Evolutionary conservation across 1,139 yeast species (phyloP).

Genomic region (Diutina ranongensis): DNA sequence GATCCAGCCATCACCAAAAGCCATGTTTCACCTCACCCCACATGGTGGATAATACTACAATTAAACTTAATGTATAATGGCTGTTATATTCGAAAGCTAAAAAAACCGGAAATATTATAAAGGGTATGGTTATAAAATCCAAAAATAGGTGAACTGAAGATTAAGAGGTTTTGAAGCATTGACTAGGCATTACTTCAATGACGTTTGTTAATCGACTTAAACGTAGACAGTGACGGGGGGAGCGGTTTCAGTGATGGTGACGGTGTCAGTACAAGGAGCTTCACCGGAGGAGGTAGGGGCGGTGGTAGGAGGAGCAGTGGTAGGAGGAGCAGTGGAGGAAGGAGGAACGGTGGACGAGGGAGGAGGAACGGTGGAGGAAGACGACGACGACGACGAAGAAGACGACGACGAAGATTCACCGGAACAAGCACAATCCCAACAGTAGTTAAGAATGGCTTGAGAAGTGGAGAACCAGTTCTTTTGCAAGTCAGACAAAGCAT

Average conservation of each 20-base stretch:
- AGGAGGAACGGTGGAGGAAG: not conserved
- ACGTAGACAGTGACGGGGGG: slow-evolving; percentile 4
- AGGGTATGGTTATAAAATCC: slow-evolving; percentile 4
- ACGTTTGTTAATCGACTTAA: not conserved
- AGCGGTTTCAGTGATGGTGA: slow-evolving; percentile 1
- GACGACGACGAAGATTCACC: not conserved
- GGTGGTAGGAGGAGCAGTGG: not conserved
- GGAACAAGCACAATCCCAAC: slow-evolving; percentile 5
- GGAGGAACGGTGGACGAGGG: not conserved
- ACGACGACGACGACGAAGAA: slow-evolving; percentile 1
- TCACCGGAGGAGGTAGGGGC: not conserved
- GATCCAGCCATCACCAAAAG: no score
- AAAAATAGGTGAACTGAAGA: slow-evolving; percentile 2
- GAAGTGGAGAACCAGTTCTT: not conserved
- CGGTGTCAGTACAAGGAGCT: slow-evolving; percentile 2
- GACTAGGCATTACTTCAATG: not conserved
- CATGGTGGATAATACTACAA: no score
- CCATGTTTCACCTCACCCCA: no score
- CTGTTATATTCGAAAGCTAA: slow-evolving; percentile 6
- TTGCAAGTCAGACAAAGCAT: slow-evolving; percentile 1
- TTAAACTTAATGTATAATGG: not conserved
- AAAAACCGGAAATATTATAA: slow-evolving; percentile 5
- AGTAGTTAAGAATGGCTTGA: not conserved
- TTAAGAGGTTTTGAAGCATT: not conserved
- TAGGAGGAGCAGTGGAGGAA: not conserved